A percentile compares a stretch with the other conserved stretches of the same genome.
Evolutionary conservation across 768 basidiomycete species (phyloP).

Genomic region (Suillus placidus): DNA sequence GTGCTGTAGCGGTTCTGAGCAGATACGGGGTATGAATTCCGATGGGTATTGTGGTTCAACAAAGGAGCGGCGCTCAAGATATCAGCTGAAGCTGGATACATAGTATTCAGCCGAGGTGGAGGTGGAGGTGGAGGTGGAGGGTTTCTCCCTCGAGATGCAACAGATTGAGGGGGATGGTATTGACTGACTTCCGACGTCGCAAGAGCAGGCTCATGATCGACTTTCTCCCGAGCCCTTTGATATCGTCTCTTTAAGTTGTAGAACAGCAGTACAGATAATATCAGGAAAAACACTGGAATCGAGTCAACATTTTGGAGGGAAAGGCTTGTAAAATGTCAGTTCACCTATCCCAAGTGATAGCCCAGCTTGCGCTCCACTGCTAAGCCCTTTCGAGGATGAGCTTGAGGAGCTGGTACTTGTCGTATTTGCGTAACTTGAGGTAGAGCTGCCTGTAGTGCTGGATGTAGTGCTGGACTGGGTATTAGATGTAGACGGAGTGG

Average conservation of each 20-base stretch:
- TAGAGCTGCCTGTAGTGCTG: conserved; percentile 6
- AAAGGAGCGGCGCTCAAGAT: conserved; percentile 2
- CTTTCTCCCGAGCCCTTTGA: conserved; percentile 9
- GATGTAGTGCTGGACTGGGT: neutral
- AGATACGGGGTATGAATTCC: conserved; percentile 5
- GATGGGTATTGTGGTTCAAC: conserved; percentile 1
- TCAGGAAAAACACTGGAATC: conserved; percentile 11
- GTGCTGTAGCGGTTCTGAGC: conserved; percentile 12
- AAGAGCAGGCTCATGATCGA: neutral
- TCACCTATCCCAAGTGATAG: conserved; percentile 30
- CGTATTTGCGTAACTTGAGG: neutral
- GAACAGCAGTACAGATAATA: conserved; percentile 5
- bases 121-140: neutral
- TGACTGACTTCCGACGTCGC: conserved; percentile 6
- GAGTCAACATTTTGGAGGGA: neutral
- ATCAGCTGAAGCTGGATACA: neutral
- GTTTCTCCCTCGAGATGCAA: neutral
- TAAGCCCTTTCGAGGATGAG: conserved; percentile 10
- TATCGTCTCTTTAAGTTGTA: conserved; percentile 12
- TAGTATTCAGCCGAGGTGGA: neutral
- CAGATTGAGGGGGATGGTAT: neutral
- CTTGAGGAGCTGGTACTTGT: conserved; percentile 8
- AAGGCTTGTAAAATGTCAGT: conserved; percentile 5
- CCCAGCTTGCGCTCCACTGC: conserved; percentile 25
- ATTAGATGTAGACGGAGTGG: neutral